A percentile compares a stretch with the other conserved stretches of the same genome.
Conservation (phyloP, 2,329 filamentous ascomycete genomes). For the Ceratocystis smalleyi region DNA sequence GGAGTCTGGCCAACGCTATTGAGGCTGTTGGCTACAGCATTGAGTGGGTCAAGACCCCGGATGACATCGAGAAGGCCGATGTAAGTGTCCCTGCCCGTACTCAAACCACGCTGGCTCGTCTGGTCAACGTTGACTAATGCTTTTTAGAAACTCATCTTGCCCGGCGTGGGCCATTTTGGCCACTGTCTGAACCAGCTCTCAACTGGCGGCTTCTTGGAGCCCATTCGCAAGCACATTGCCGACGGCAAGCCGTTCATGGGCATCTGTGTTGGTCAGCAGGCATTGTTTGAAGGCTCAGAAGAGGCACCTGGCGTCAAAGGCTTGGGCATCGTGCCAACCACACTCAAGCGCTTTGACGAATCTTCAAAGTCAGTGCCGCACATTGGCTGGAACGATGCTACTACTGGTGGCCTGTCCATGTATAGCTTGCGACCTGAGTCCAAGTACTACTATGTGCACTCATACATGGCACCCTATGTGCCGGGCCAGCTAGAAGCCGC, state of each 20-base stretch:
- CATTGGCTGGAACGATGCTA: slow-evolving; percentile 95
- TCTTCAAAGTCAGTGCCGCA: slow-evolving; percentile 81
- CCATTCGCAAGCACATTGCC: slow-evolving; percentile 67
- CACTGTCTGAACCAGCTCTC: slow-evolving; percentile 81
- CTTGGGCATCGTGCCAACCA: slow-evolving; percentile 56
- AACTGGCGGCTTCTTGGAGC: slow-evolving; percentile 66
- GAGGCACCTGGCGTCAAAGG: slow-evolving; percentile 61
- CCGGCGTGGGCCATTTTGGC: slow-evolving; percentile 93
- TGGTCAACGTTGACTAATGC: slow-evolving; percentile 11
- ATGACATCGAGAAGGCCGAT: slow-evolving; percentile 71
- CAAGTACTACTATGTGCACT: slow-evolving; percentile 99
- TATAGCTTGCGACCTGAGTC: slow-evolving; percentile 66
- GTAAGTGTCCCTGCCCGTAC: slow-evolving; percentile 32
- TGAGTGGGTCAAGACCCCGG: slow-evolving; percentile 76
- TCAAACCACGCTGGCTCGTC: not conserved
- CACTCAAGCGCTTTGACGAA: slow-evolving; percentile 62
- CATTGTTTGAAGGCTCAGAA: slow-evolving; percentile 69
- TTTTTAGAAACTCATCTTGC: slow-evolving; percentile 72
- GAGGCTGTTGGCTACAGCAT: slow-evolving; percentile 88
- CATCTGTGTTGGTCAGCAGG: slow-evolving; percentile 89
- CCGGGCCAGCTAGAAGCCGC: slow-evolving; percentile 58
- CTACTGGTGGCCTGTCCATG: slow-evolving; percentile 41
- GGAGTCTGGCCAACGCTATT: slow-evolving; percentile 92
- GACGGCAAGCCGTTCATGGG: slow-evolving; percentile 96
- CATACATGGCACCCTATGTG: slow-evolving; percentile 68